Base-by-base conservation (phyloP, 495 filamentous ascomycete species). In the Talaromyces ruber region DNA sequence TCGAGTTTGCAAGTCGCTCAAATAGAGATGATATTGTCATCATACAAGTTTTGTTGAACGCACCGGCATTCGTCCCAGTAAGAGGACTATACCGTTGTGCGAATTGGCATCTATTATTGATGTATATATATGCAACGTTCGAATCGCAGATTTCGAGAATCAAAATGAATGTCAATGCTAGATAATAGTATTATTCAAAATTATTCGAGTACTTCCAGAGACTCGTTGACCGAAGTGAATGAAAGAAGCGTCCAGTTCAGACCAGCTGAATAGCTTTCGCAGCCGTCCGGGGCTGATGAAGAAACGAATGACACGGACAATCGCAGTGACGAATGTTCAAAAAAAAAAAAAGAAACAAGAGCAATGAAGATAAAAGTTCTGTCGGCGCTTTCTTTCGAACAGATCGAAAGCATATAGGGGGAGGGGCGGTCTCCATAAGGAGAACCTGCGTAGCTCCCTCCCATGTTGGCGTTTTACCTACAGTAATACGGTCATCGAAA, bases 251-350 rank as follows among this genome's bases (percentile, higher is more conserved):
- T 54, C 51, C 9, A 54, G 51, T 54, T 54, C 51, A 54, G 51
- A 54, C 51, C 51, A 54, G 51, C 51, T 54, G 51, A 54, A 54
- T 54, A 54, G 21, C 51, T 54, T 54, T 54, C 45, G 62, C 21
- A 47, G 62, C 62, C 53, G 62, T 58, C 54, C 47, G 62, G 51
- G 54, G 58, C 62, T 30, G 43, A 22, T 16, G 56, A 7, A 63
- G 54, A 60, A 63, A 63, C 55, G 62, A 63, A 63, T 61, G 62
- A 43, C 30, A 52, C 50, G 55, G 43, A 63, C 55, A 59, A 63
- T 30, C 25, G 22, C 22, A 26, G 26, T 26, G 22, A 54, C 14
- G 8, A 26, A 28, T n/a, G n/a, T n/a, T n/a, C 26, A 21, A 57
- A 2, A 57, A 32, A 32, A n/a, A 18, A 47, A 39, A 16, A 58